Evolutionary conservation across 2,329 filamentous ascomycete species (phyloP), one percentile per base, ranked within the genome.

Genomic region (Leptographium galeiforme): DNA sequence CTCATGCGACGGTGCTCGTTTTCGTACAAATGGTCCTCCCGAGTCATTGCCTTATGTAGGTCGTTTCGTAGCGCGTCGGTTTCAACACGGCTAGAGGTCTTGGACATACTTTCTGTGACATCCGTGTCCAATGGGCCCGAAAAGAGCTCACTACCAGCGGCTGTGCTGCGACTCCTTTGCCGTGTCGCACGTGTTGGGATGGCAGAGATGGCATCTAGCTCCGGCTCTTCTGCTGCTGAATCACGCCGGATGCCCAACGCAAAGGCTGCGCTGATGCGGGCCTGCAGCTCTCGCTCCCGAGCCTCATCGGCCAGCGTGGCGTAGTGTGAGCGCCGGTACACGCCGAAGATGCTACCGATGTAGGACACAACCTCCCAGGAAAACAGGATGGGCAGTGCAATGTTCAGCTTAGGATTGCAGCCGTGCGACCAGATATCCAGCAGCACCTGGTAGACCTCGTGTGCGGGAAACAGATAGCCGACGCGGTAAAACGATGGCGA

Each of bases 401-500:
- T 67, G 36, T 63, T 59, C 1, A 73, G 63, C 39, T 64, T 58
- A 6, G 68, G 68, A 43, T 70, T 67, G 52, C 68, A 72, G 0
- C 71, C 69, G 6, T 63, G 56, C 1, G 67, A 68, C 70, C 70
- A 74, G 48, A 73, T 69, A 45, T 72, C 64, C 4, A 70, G 58
- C 12, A 74, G 60, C 1, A 69, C 55, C 50, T 69, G 63, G 57
- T 70, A 74, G 13, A 67, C 60, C 36, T 67, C 62, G 55, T 72
- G 65, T 4, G 69, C 67, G 2, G 72, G 71, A 1, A 72, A 58
- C 0, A 63, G 64, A 47, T 70, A 69, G 7, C 66, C 67, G 57
- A 69, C 63, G 47, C 60, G 62, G 56, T 69, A 74, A 52, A 73
- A 74, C 0, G 55, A 66, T 0, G 72, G 63, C 0, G 65, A 64